Base-by-base conservation (phyloP, 2,329 filamentous ascomycete species). In the Xylariaceae sp. region DNA sequence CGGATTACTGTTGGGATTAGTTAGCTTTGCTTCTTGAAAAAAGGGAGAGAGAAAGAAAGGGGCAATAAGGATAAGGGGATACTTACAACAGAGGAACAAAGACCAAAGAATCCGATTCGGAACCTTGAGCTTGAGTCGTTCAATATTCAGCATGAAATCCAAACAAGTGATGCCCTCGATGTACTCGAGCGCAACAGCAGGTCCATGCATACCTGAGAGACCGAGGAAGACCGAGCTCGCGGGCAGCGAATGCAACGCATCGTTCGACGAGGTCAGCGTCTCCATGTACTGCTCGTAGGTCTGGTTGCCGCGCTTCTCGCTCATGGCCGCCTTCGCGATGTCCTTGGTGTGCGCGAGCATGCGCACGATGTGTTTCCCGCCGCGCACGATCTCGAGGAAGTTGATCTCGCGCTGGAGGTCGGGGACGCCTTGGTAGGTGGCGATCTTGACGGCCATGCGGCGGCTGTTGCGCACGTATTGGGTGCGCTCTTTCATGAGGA, bases 41-140 rank as follows among this genome's bases (percentile, higher is more conserved):
- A 17, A 53, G 7, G n/a, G n/a, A 3, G n/a, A 3, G 6, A 56
- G 10, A n/a, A 6, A 7, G 15, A 18, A 11, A 18, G 10, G 11
- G 17, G 17, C 1, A 17, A 17, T 2, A 17, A 11, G n/a, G 17
- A 47, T 7, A 7, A 4, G 23, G n/a, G 3, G 34, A 42, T 9
- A 37, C 60, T 49, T 60, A 62, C 60, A 39, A 11, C 60, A 62
- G 6, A 57, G 34, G 15, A 57, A 62, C 1, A 62, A 9, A 11
- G 57, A 55, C 60, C 60, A 60, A 4, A 62, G 47, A 1, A 60
- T 15, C 17, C 45, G 49, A 10, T 62, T 60, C 17, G 60, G 58
- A 8, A 53, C 18, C 10, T 13, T 4, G 9, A 30, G 34, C 2
- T 34, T 17, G 0, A 30, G 10, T 2, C 30, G 17, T 2, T 48